A percentile compares a stretch with the other conserved stretches of the same genome.
phyloP scores from a whole-genome alignment of 305 asterid species.

The Salvia sclarea region DNA sequence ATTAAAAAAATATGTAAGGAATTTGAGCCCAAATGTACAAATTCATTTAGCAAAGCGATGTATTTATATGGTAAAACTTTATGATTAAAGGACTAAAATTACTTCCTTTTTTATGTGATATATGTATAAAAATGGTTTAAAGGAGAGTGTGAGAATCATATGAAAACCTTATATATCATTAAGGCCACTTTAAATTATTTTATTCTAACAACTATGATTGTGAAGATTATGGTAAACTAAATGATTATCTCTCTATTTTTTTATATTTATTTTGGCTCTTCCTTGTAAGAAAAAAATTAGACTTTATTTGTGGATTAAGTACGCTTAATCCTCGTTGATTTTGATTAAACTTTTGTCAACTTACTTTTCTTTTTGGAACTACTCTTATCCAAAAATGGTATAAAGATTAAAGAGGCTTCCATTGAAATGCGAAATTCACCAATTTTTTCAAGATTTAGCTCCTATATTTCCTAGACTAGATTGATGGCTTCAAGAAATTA shows the following conservation, averaged over 20 bases:
- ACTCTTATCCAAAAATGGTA: background rate
- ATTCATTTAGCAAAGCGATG: too few species aligned
- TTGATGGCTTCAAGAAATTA: background rate
- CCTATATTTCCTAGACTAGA: background rate
- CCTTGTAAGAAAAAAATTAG: background rate
- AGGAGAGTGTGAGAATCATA: too few species aligned
- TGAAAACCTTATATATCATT: too few species aligned
- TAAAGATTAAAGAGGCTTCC: background rate
- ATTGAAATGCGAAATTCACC: background rate
- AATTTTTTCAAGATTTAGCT: background rate
- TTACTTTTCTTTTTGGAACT: background rate
- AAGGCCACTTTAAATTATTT: background rate
- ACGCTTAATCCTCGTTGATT: background rate
- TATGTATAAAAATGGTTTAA: too few species aligned
- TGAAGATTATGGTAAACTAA: background rate
- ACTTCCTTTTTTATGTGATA: too few species aligned
- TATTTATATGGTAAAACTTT: too few species aligned
- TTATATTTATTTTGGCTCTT: background rate
- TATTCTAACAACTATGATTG: too few species aligned
- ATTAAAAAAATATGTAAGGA: too few species aligned
- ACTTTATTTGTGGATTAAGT: background rate
- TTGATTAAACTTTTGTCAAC: conserved; percentile 2
- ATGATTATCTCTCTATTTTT: background rate
- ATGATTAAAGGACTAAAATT: too few species aligned
- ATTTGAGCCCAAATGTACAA: too few species aligned